Evolutionary conservation across 495 filamentous ascomycete species (phyloP), one percentile per base, ranked within the genome.

Genomic region (Penicillium waksmanii): DNA sequence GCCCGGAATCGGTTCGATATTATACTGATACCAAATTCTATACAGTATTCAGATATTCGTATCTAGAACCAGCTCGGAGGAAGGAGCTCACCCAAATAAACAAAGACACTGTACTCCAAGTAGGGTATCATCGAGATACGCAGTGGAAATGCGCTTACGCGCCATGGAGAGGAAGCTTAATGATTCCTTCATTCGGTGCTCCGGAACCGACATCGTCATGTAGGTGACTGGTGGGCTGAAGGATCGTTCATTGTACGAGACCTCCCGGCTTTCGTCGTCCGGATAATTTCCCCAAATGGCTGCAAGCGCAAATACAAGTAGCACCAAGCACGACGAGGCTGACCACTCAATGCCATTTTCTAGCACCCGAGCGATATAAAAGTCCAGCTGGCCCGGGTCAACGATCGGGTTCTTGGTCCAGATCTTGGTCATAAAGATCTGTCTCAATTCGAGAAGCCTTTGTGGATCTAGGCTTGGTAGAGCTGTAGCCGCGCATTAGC

Each of bases 11-110:
- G 72, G 72, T 57, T 75, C 72, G 47, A 76, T 66, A 40, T 76
- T 75, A 58, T 75, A 76, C 47, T 75, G 71, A 63, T 76, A 73
- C 73, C 73, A 76, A 54, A 76, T 72, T 40, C 73, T 76, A 48
- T 1, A 19, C 6, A 11, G 12, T 25, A 35, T 13, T 61, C 49
- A 38, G 36, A 12, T 4, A 38, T 4, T 38, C 15, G 3, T 38
- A 38, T 31, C 36, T 38, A 3, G 36, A 38, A 13, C 1, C 12
- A n/a, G 11, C 2, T 38, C 6, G 36, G 12, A 13, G 9, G 36
- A 38, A 13, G 8, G 2, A n/a, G 0, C 36, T 38, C 61, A 73
- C 73, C 73, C 72, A 50, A 74, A 75, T 56, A 76, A 59, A 60
- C 72, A 74, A 21, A 76, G 61, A 67, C 72, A 75, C 56, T 75